These are phyloP conservation scores for Xylariomycetidae sp. DNA, from an alignment of 2,329 filamentous ascomycete genomes.

Conservation along the genomic window DNA sequence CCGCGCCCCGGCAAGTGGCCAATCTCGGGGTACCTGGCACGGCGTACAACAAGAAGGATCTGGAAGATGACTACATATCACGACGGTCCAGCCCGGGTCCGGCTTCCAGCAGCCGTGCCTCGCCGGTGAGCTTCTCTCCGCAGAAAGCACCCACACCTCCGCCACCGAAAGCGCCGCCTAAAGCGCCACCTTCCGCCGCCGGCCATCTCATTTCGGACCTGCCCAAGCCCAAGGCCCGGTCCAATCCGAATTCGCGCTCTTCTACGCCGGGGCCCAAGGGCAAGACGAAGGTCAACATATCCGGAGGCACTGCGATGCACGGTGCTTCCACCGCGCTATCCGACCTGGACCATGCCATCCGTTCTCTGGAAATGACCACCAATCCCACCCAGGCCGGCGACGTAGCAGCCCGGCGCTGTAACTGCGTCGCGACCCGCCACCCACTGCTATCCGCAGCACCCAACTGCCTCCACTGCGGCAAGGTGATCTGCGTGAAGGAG, in stretches of 20 bases:
- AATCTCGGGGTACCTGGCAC: conserved; percentile 57
- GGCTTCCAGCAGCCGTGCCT: conserved; percentile 30
- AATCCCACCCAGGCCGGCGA: conserved; percentile 64
- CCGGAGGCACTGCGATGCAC: conserved; percentile 76
- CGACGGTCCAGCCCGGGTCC: conserved; percentile 36
- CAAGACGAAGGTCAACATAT: conserved; percentile 62
- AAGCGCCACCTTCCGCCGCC: conserved; percentile 58
- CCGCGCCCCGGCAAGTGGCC: conserved; percentile 56
- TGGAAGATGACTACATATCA: conserved; percentile 68
- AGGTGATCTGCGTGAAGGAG: conserved; percentile 91
- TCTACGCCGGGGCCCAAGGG: conserved; percentile 45
- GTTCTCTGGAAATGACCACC: conserved; percentile 82
- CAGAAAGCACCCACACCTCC: conserved; percentile 42
- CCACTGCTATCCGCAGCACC: conserved; percentile 85
- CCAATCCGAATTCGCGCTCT: conserved; percentile 44
- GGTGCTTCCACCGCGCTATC: conserved; percentile 69
- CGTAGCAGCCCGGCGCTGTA: conserved; percentile 63
- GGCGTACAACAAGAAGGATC: conserved; percentile 68
- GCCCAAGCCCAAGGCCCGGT: conserved; percentile 51
- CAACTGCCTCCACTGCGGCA: conserved; percentile 88
- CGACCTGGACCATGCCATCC: conserved; percentile 74
- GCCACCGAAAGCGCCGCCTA: conserved; percentile 46
- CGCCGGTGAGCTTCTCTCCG: conserved; percentile 39
- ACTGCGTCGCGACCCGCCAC: conserved; percentile 83
- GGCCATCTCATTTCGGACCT: conserved; percentile 82